These are phyloP conservation scores for Wickerhamiella infanticola DNA, from an alignment of 1,139 yeast genomes.

Conservation along the genomic window DNA sequence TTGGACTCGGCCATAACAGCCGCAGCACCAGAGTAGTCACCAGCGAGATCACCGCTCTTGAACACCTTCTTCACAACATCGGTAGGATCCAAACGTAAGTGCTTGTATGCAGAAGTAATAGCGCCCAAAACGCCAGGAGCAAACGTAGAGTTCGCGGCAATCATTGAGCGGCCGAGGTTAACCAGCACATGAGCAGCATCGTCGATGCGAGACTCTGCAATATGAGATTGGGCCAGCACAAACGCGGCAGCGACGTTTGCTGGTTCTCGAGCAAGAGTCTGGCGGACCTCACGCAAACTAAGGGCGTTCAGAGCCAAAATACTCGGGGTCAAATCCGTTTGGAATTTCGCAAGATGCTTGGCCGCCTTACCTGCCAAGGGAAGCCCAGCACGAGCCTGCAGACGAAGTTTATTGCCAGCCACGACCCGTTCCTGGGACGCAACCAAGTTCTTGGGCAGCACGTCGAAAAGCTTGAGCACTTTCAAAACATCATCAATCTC, in stretches of 20 bases:
- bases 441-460: constrained; percentile 7
- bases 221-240: constrained; percentile 3
- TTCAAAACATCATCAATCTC: constrained; percentile 4
- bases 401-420: constrained; percentile 9
- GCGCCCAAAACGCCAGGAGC: constrained; percentile 10
- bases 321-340: constrained; percentile 9
- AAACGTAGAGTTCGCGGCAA: not conserved
- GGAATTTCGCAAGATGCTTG: constrained; percentile 5
- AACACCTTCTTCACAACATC: constrained; percentile 1
- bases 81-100: constrained; percentile 1
- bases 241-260: constrained; percentile 4
- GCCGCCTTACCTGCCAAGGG: constrained; percentile 2
- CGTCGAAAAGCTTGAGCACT: constrained; percentile 7
- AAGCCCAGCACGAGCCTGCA: constrained; percentile 11
- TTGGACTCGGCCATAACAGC: constrained; percentile 10
- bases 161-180: constrained; percentile 1
- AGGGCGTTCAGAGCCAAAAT: not conserved
- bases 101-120: constrained; percentile 5
- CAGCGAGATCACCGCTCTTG: not conserved
- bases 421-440: constrained; percentile 11
- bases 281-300: not conserved
- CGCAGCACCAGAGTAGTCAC: constrained; percentile 9
- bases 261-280: not conserved
- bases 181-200: constrained; percentile 3
- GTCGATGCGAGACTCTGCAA: not conserved